Evolutionary conservation across 768 basidiomycete species (phyloP).

Genomic region (Lactifluus echinatus): DNA sequence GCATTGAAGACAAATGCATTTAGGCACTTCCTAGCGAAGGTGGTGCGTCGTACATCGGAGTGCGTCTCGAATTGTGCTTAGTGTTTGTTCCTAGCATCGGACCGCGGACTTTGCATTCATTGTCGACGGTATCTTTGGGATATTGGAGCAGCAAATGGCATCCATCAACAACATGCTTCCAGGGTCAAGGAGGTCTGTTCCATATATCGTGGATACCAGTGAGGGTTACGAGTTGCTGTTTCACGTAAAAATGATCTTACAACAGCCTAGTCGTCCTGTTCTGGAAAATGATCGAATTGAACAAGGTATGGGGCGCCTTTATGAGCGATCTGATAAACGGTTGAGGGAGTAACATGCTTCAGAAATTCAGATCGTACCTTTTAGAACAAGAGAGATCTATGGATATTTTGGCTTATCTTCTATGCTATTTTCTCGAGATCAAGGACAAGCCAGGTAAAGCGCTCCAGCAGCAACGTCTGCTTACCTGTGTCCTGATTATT

Average conservation of each 20-base stretch:
- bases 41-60: neutral
- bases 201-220: constrained; percentile 80
- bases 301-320: constrained; percentile 51
- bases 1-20: constrained; percentile 77
- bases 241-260: neutral
- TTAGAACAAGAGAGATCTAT: constrained; percentile 72
- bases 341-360: constrained; percentile 6
- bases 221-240: constrained; percentile 24
- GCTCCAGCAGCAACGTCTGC: neutral
- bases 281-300: constrained; percentile 89
- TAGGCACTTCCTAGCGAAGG: constrained; percentile 82
- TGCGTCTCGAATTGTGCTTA: neutral
- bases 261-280: constrained; percentile 56
- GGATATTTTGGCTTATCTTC: constrained; percentile 68
- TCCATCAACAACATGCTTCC: constrained; percentile 69
- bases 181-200: constrained; percentile 75
- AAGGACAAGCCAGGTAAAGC: constrained; percentile 87
- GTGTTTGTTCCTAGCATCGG: constrained; percentile 54
- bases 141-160: constrained; percentile 68
- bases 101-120: constrained; percentile 84
- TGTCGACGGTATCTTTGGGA: constrained; percentile 56
- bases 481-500: constrained; percentile 1
- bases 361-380: constrained; percentile 87
- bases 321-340: neutral
- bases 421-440: constrained; percentile 77